These are phyloP conservation scores for Beauveria pseudobassiana DNA, from an alignment of 2,329 filamentous ascomycete genomes.

Conservation along the genomic window DNA sequence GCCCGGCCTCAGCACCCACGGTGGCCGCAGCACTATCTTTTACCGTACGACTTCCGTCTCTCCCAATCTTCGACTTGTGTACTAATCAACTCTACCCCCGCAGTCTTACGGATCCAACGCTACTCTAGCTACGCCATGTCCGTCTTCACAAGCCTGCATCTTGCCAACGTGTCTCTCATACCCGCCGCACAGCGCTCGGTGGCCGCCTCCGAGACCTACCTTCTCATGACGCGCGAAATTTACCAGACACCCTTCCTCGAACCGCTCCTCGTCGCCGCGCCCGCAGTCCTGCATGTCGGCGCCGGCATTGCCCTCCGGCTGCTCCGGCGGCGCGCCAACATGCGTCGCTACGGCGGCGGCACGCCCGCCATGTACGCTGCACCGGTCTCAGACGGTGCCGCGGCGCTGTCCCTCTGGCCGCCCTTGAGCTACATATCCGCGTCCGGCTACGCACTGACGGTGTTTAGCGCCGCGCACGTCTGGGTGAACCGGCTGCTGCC, in stretches of 20 bases:
- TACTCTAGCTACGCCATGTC: constrained; percentile 84
- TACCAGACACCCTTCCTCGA: constrained; percentile 82
- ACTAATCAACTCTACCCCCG: not conserved
- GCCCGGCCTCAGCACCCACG: constrained; percentile 55
- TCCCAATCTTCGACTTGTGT: not conserved
- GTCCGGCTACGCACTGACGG: constrained; percentile 63
- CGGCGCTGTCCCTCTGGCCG: constrained; percentile 54
- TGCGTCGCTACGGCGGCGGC: constrained; percentile 67
- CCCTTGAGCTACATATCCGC: constrained; percentile 59
- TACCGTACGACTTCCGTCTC: constrained; percentile 52
- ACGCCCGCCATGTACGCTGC: constrained; percentile 43
- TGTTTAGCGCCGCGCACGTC: constrained; percentile 62
- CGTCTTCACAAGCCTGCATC: constrained; percentile 68
- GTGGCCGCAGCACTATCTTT: constrained; percentile 62
- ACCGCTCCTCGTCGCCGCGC: constrained; percentile 68
- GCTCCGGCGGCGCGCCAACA: constrained; percentile 62
- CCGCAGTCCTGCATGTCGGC: constrained; percentile 66
- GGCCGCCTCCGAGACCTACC: constrained; percentile 69
- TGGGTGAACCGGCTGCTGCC: constrained; percentile 72
- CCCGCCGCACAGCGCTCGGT: constrained; percentile 69
- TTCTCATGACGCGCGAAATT: constrained; percentile 83
- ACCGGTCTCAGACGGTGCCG: constrained; percentile 25
- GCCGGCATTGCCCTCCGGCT: constrained; percentile 73
- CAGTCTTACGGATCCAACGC: constrained; percentile 70
- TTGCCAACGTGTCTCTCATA: constrained; percentile 74